Evolutionary conservation across 2,329 filamentous ascomycete species (phyloP), one percentile per base, ranked within the genome.

Genomic region (Diaporthe capsici): DNA sequence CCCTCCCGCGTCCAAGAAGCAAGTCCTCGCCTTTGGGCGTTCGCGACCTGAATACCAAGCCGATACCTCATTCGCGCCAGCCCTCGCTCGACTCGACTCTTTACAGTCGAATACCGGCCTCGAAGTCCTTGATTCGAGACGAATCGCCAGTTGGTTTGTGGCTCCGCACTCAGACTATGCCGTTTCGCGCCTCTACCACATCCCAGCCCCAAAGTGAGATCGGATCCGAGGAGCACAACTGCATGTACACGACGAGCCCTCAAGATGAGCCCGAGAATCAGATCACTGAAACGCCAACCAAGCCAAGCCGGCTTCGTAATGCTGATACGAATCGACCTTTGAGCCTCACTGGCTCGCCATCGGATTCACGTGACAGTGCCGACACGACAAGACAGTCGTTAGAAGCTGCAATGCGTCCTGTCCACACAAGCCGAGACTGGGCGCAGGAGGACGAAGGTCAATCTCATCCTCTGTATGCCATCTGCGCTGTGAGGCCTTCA

Each of bases 81-180:
- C 34, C 31, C 3, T 75, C 75, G 4, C 61, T 75, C 10, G n/a
- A 72, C 20, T 75, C 75, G 20, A 67, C 39, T 34, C 34, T 42
- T 20, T 34, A 51, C 12, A 44, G n/a, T 37, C 70, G 63, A 31
- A 75, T 76, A 15, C 75, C 75, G 4, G 63, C 71, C 2, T 76
- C 75, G 12, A 44, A 71, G 61, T 73, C 73, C 25, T 60, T 75
- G 49, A 37, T 75, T 6, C 75, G 75, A 3, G 75, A 70, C 9
- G 75, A 76, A 44, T 76, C 75, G 22, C 75, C 73, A 2, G 73
- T 76, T 5, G 75, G 75, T 10, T 28, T 76, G 39, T 76, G 75
- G 75, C 70, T 76, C 37, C 73, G 73, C 31, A 70, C 75, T 28
- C 75, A 76, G 44, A 53, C 31, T 17, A 67, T 73, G 55, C 73